A percentile compares a stretch with the other conserved stretches of the same genome.
Evolutionary conservation across 257 asterid species (phyloP).

Genomic region (Nicotiana paniculata): DNA sequence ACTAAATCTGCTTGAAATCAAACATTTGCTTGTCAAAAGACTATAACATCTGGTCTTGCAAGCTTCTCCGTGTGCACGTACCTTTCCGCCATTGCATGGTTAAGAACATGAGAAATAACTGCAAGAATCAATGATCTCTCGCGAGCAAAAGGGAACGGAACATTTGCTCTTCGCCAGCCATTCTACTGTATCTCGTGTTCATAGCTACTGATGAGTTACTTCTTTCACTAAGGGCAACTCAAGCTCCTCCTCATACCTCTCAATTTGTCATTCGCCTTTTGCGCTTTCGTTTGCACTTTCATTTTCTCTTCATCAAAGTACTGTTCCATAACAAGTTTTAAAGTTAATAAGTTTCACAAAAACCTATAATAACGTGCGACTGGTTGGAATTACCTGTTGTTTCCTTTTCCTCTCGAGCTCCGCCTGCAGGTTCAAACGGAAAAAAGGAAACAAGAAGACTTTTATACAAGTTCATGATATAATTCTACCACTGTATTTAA

Average conservation of each 20-base stretch:
- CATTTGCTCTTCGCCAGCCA: not conserved
- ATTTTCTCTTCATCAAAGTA: conserved; percentile 34
- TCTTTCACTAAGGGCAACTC: conserved; percentile 30
- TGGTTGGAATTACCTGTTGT: conserved; percentile 40
- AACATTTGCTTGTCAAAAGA: not conserved
- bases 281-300: conserved; percentile 29
- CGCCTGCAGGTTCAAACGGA: conserved; percentile 16
- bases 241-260: conserved; percentile 38
- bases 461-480: not conserved
- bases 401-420: conserved; percentile 52
- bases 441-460: not conserved
- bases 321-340: conserved; percentile 13
- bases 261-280: conserved; percentile 31
- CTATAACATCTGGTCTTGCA: not conserved
- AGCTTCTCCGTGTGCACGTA: too few species aligned
- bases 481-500: not conserved
- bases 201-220: too few species aligned
- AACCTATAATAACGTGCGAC: not conserved
- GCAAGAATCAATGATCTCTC: not conserved
- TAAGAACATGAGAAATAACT: too few species aligned
- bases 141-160: too few species aligned
- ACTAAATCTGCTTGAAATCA: not conserved
- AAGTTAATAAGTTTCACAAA: not conserved
- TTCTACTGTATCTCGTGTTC: not conserved
- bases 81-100: not conserved